A percentile compares a stretch with the other conserved stretches of the same genome.
Conservation (phyloP, 1,284 basidiomycete species). For the Puccinia hordei region DNA sequence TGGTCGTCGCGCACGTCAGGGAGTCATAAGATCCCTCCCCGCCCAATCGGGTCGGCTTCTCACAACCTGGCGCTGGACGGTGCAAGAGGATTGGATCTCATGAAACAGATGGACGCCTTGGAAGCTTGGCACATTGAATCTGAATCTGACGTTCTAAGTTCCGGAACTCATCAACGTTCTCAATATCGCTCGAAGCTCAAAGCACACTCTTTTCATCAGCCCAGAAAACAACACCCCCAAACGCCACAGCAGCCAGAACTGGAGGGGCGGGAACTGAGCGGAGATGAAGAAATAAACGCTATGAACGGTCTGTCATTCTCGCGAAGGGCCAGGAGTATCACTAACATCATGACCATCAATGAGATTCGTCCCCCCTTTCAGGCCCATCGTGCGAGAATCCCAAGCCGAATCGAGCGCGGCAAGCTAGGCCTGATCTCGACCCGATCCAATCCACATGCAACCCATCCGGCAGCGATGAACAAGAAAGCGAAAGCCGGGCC, state of each 20-base stretch:
- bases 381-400: background rate
- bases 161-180: slow-evolving; percentile 6
- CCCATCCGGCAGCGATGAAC: no score
- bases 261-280: background rate
- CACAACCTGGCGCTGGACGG: slow-evolving; percentile 17
- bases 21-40: slow-evolving; percentile 23
- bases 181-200: background rate
- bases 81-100: slow-evolving; percentile 39
- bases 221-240: background rate
- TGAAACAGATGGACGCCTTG: slow-evolving; percentile 45
- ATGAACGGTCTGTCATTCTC: background rate
- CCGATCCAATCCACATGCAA: background rate
- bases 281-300: background rate
- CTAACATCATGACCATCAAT: background rate
- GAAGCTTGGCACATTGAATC: slow-evolving; percentile 27
- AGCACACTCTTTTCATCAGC: background rate
- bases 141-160: background rate
- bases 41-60: slow-evolving; percentile 31
- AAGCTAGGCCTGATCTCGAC: slow-evolving; percentile 2
- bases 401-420: background rate
- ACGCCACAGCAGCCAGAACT: background rate
- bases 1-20: slow-evolving; percentile 19
- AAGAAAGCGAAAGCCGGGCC: background rate
- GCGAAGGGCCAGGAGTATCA: background rate
- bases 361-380: background rate